phyloP scores from a whole-genome alignment of 192 early-diverging fungal species.

The Phlyctochytrium arcticum region DNA sequence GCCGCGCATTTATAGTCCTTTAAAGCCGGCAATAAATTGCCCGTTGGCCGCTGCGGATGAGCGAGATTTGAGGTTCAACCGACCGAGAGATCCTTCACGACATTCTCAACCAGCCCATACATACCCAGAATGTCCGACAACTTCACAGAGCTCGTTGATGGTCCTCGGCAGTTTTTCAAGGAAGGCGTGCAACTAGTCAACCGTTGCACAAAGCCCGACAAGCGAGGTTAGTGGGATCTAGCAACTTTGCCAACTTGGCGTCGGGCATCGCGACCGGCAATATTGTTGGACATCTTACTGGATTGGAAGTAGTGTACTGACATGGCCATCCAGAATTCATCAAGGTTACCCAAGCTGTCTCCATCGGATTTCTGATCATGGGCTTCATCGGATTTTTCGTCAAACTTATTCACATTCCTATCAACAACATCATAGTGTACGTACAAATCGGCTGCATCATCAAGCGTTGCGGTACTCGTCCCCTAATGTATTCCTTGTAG shows the following conservation, averaged over 20 bases:
- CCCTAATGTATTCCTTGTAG: too few species aligned
- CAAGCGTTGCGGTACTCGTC: too few species aligned
- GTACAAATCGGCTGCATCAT: too few species aligned
- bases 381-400: constrained; percentile 97
- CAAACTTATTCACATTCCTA: constrained; percentile 99
- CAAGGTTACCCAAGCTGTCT: constrained; percentile 89
- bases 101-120: too few species aligned
- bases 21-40: too few species aligned
- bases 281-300: neutral
- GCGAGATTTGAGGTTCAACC: too few species aligned
- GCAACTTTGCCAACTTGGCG: neutral
- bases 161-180: constrained; percentile 87
- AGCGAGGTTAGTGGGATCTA: constrained; percentile 58
- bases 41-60: too few species aligned
- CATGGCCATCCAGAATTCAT: constrained; percentile 97
- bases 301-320: neutral
- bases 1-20: too few species aligned
- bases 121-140: constrained; percentile 29
- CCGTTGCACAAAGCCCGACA: constrained; percentile 97
- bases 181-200: constrained; percentile 89
- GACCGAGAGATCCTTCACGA: too few species aligned
- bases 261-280: neutral
- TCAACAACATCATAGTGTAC: constrained; percentile 98
- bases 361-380: constrained; percentile 93
- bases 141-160: constrained; percentile 72